Evolutionary conservation across 2,329 filamentous ascomycete species (phyloP).

Genomic region (Scedosporium minutisporum): DNA sequence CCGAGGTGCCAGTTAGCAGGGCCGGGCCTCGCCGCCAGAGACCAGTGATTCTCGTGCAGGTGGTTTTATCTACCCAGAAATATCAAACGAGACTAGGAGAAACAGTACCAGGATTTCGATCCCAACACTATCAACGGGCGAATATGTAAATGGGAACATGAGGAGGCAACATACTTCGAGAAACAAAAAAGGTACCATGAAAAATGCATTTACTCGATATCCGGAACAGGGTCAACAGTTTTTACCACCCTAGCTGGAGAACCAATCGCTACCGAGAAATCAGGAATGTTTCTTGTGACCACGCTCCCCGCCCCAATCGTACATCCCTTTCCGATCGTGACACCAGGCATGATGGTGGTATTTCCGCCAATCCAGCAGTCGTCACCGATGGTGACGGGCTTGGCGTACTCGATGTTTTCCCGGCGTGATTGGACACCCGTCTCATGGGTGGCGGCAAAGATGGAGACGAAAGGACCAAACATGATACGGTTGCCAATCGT

Average conservation of each 20-base stretch:
- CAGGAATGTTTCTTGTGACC: conserved; percentile 38
- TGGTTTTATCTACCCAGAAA: too few relatives aligned
- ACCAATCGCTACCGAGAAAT: conserved; percentile 38
- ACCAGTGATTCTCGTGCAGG: too few relatives aligned
- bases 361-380: conserved; percentile 48
- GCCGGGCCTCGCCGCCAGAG: too few relatives aligned
- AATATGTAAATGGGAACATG: too few relatives aligned
- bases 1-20: too few relatives aligned
- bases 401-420: conserved; percentile 36
- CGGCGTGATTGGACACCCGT: conserved; percentile 45
- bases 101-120: too few relatives aligned
- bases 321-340: conserved; percentile 41
- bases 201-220: conserved; percentile 11
- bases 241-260: conserved; percentile 38
- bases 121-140: too few relatives aligned
- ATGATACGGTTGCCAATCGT: conserved; percentile 60
- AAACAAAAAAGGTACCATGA: not conserved
- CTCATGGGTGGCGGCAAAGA: conserved; percentile 65
- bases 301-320: conserved; percentile 40
- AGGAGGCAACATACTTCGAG: too few relatives aligned
- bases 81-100: too few relatives aligned
- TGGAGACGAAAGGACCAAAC: conserved; percentile 61
- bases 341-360: conserved; percentile 39
- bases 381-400: conserved; percentile 36
- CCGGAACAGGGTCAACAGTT: conserved; percentile 29